Base-by-base conservation (phyloP, 2,329 filamentous ascomycete species). In the Basipetospora sp. region DNA sequence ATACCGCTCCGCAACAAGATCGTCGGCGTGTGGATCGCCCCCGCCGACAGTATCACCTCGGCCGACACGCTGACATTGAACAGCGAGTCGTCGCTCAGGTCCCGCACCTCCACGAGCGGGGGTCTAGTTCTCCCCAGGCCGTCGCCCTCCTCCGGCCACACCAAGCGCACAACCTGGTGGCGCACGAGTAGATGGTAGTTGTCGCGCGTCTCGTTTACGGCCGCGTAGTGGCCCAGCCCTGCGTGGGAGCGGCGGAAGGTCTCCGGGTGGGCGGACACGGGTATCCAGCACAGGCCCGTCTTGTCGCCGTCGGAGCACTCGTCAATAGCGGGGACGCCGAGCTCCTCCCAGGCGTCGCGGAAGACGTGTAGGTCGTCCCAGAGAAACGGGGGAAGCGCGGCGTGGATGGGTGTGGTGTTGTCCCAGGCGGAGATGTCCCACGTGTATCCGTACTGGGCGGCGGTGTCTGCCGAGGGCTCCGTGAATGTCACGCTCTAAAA, bases 1-100 rank as follows among this genome's bases (percentile, higher is more conserved):
- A 71, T 58, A 2, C 67, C 66, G 31, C 62, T 66, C 2, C 68
- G 54, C 48, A 65, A 64, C 1, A 71, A 58, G 3, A 71, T 53
- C 34, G 68, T 63, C 1, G 67, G 66, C 1, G 61, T 62, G 43
- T 67, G 66, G 41, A 69, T 63, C 1, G 60, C 50, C 5, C 67
- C 67, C 3, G 62, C 64, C 0, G 62, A 58, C 19, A 71, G 40
- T 35, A 72, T 69, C 9, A 71, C 59, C 41, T 59, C 47, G 9
- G 50, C 45, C 31, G 50, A 45, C 3, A 45, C 41, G 15, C 22
- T 28, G 10, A 39, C 37, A 14, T 34, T 39, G 18, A 34, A 38
- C 11, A 38, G 16, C 4, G 6, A 5, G 31, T 29, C 43, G 17
- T 19, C 42, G 32, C 13, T 42, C 42, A 17, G 43, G 42, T 30